Conservation (phyloP, 1,284 basidiomycete genomes). For the Tilletiopsis washingtonensis region DNA sequence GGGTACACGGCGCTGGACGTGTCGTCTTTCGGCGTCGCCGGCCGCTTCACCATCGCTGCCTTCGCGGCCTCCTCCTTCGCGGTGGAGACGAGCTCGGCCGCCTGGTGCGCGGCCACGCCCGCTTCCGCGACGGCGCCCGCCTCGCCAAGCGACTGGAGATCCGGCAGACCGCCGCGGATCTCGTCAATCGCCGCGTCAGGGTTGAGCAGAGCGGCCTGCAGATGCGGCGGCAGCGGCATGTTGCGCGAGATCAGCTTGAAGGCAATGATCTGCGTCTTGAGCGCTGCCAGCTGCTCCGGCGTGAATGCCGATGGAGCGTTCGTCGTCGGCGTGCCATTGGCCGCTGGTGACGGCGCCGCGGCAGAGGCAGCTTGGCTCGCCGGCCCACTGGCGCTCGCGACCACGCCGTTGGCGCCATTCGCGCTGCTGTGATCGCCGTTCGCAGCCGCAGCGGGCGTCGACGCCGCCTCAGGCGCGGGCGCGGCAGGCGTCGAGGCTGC, state of each 20-base stretch:
- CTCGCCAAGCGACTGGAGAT: constrained; percentile 53
- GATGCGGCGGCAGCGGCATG: constrained; percentile 66
- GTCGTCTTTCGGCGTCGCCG: constrained; percentile 55
- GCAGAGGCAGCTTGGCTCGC: constrained; percentile 59
- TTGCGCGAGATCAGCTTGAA: constrained; percentile 76
- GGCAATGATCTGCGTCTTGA: constrained; percentile 80
- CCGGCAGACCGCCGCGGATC: constrained; percentile 51
- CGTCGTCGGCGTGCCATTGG: not conserved
- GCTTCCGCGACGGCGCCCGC: constrained; percentile 72
- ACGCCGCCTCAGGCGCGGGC: not conserved
- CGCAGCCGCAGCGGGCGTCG: constrained; percentile 7
- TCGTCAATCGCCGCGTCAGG: constrained; percentile 12
- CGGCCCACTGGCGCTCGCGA: constrained; percentile 13
- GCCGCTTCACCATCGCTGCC: constrained; percentile 24
- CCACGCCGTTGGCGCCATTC: constrained; percentile 12
- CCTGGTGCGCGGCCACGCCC: constrained; percentile 54
- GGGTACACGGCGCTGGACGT: constrained; percentile 76
- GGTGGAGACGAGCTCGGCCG: constrained; percentile 54
- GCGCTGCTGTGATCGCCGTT: constrained; percentile 7
- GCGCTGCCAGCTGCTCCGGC: constrained; percentile 68
- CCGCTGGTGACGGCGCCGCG: constrained; percentile 44
- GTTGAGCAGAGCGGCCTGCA: constrained; percentile 64
- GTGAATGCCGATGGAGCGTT: constrained; percentile 53
- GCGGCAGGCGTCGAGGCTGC: not conserved
- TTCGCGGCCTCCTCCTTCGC: constrained; percentile 20